phyloP scores from a whole-genome alignment of 75 land plant genomes.

The Gnetum montanum region DNA sequence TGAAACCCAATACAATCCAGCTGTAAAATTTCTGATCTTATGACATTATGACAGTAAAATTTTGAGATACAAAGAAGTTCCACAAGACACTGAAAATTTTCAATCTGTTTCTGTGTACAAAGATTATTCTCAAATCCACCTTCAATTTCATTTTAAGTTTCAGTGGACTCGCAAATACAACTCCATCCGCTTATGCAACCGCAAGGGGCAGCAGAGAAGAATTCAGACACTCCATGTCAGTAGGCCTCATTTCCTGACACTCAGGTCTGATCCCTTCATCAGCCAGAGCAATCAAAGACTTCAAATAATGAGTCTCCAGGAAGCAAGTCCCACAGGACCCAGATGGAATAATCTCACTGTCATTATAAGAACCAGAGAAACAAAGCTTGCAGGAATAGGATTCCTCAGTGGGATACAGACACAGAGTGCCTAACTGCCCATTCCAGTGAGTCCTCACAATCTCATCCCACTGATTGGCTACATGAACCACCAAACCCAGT shows the following conservation, averaged over 20 bases:
- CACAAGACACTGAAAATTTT: too few relatives aligned
- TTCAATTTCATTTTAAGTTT: too few relatives aligned
- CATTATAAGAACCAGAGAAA: not conserved
- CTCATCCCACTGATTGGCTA: constrained; percentile 10
- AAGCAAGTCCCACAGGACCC: constrained; percentile 15
- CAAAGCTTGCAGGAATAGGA: constrained; percentile 8
- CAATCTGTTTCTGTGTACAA: too few relatives aligned
- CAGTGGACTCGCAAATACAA: too few relatives aligned
- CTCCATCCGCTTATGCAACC: too few relatives aligned
- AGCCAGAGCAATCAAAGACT: constrained; percentile 5
- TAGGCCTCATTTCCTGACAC: not conserved
- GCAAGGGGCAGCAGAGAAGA: too few relatives aligned
- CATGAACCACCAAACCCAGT: not conserved
- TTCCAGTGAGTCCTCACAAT: constrained; percentile 8
- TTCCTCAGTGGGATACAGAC: constrained; percentile 8
- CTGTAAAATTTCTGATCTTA: too few relatives aligned
- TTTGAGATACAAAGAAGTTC: too few relatives aligned
- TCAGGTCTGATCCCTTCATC: constrained; percentile 4
- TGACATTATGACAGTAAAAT: too few relatives aligned
- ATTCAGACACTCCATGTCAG: too few relatives aligned
- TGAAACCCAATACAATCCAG: too few relatives aligned
- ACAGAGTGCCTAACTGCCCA: constrained; percentile 13
- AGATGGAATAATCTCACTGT: constrained; percentile 2
- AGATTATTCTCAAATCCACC: too few relatives aligned
- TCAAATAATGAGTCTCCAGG: constrained; percentile 14